Evolutionary conservation across 768 basidiomycete genomes (phyloP).

Genomic region (Tylopilus felleus): DNA sequence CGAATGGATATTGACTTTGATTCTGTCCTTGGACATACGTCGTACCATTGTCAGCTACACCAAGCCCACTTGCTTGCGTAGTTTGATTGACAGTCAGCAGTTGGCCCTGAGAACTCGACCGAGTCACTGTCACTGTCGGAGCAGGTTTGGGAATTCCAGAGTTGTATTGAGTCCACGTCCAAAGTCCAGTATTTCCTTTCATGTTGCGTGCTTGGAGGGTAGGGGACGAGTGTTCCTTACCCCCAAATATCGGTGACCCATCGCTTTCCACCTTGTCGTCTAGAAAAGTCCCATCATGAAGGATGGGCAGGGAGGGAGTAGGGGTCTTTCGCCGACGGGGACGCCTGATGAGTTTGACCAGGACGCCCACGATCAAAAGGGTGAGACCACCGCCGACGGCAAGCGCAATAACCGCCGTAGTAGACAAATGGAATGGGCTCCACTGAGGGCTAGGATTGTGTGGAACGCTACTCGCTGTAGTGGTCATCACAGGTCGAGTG

Average conservation of each 20-base stretch:
- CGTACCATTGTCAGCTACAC: slow-evolving; percentile 3
- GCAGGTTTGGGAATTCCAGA: slow-evolving; percentile 33
- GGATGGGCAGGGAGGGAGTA: slow-evolving; percentile 72
- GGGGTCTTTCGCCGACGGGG: slow-evolving; percentile 53
- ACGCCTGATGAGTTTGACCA: slow-evolving; percentile 46
- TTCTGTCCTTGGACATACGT: slow-evolving; percentile 14
- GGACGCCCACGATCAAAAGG: slow-evolving; percentile 46
- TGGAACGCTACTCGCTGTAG: neutral
- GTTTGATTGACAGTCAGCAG: slow-evolving; percentile 7
- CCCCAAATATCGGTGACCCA: slow-evolving; percentile 76
- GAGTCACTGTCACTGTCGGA: slow-evolving; percentile 22
- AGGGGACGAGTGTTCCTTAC: slow-evolving; percentile 56
- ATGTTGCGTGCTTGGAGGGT: slow-evolving; percentile 27
- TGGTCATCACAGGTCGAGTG: neutral
- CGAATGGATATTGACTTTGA: slow-evolving; percentile 22
- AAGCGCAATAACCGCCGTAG: slow-evolving; percentile 49
- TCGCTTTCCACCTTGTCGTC: slow-evolving; percentile 45
- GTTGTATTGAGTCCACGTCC: slow-evolving; percentile 58
- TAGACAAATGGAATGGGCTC: slow-evolving; percentile 38
- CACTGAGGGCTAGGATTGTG: slow-evolving; percentile 10
- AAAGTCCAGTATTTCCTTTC: slow-evolving; percentile 42
- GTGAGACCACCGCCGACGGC: slow-evolving; percentile 50
- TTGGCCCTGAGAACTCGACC: slow-evolving; percentile 21
- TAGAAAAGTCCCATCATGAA: slow-evolving; percentile 53
- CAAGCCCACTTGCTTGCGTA: slow-evolving; percentile 5